phyloP scores from a whole-genome alignment of 768 basidiomycete genomes.

The Phylloporus sp. region DNA sequence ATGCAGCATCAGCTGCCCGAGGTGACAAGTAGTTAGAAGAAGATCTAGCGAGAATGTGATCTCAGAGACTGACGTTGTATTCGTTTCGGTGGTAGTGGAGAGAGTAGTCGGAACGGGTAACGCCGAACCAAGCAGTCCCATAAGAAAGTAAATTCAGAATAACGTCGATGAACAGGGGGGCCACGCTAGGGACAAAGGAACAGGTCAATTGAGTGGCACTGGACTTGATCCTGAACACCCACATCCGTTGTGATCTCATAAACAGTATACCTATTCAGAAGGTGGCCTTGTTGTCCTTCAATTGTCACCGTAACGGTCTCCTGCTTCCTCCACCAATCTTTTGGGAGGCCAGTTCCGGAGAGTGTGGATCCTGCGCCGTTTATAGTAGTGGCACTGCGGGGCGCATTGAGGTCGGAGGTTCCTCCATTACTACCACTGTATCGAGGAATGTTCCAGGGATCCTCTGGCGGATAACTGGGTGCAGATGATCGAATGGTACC shows the following conservation, averaged over 20 bases:
- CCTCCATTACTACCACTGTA: conserved; percentile 31
- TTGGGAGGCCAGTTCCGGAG: conserved; percentile 67
- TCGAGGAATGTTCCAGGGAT: conserved; percentile 58
- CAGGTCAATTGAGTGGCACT: conserved; percentile 10
- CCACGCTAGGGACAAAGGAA: conserved; percentile 44
- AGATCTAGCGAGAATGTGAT: not conserved
- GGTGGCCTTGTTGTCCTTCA: conserved; percentile 88
- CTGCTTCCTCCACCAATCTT: conserved; percentile 85
- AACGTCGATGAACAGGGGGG: conserved; percentile 73
- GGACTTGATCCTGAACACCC: conserved; percentile 26
- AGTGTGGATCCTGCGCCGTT: conserved; percentile 55
- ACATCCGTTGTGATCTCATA: conserved; percentile 82
- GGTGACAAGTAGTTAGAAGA: conserved; percentile 4
- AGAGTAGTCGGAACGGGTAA: conserved; percentile 92
- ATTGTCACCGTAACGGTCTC: conserved; percentile 68
- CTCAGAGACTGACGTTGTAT: conserved; percentile 65
- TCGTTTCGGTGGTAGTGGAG: conserved; percentile 86
- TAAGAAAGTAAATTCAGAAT: conserved; percentile 90
- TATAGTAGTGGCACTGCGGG: conserved; percentile 21
- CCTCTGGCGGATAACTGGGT: conserved; percentile 57
- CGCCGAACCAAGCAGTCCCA: conserved; percentile 82
- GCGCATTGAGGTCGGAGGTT: conserved; percentile 23
- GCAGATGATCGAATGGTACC: conserved; percentile 42
- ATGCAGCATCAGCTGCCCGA: conserved; percentile 73
- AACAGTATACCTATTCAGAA: conserved; percentile 81